Evolutionary conservation across 1,284 basidiomycete genomes (phyloP).

Genomic region (Phaffia rhodozyma): DNA sequence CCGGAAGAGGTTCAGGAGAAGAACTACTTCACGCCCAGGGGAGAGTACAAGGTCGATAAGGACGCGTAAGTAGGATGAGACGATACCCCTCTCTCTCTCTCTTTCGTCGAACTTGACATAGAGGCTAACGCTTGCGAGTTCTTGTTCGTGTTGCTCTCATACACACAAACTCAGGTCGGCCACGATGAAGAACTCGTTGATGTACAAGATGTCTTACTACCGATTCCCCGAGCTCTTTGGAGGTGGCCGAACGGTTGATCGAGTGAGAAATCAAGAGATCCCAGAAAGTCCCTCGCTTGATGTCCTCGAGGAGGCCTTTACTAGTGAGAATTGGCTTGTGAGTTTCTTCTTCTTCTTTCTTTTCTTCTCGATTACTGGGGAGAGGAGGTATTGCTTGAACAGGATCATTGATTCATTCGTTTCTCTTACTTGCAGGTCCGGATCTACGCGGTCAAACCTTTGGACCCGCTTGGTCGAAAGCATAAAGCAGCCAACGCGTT

Average conservation of each 20-base stretch:
- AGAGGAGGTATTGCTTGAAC: neutral
- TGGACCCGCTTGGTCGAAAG: slow-evolving; percentile 79
- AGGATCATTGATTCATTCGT: neutral
- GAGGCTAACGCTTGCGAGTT: neutral
- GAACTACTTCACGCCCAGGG: slow-evolving; percentile 85
- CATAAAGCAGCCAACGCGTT: slow-evolving; percentile 78
- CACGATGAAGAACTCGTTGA: slow-evolving; percentile 90
- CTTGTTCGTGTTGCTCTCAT: neutral
- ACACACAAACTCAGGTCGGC: slow-evolving; percentile 36
- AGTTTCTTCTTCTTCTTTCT: slow-evolving; percentile 28
- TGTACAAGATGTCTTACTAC: slow-evolving; percentile 98
- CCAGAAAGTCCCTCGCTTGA: slow-evolving; percentile 66
- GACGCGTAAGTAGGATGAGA: slow-evolving; percentile 41
- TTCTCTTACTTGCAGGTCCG: slow-evolving; percentile 47
- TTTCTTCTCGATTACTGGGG: neutral
- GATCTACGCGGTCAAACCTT: slow-evolving; percentile 92
- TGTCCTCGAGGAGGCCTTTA: slow-evolving; percentile 87
- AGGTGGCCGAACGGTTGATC: slow-evolving; percentile 56
- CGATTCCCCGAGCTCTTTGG: slow-evolving; percentile 80
- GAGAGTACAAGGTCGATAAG: slow-evolving; percentile 90
- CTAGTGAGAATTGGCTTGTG: slow-evolving; percentile 96
- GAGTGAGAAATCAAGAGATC: slow-evolving; percentile 69
- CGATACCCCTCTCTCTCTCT: neutral
- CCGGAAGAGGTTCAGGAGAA: slow-evolving; percentile 93
- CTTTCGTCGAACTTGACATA: neutral